Evolutionary conservation across 2,329 filamentous ascomycete genomes (phyloP).

Genomic region (Paraphoma sp.): DNA sequence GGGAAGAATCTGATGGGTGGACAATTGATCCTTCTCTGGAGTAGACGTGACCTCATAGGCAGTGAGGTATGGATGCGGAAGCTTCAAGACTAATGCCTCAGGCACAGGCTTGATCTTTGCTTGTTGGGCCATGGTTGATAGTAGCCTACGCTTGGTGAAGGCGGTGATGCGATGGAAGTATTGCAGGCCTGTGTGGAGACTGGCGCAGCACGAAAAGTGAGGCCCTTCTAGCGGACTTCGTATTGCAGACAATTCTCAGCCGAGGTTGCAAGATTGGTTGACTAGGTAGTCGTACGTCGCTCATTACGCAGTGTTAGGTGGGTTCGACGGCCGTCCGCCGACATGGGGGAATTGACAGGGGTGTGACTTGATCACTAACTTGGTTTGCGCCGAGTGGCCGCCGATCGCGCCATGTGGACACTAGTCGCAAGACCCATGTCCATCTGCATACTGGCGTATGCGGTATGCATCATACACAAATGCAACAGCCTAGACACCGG

Average conservation of each 20-base stretch:
- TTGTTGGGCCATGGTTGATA: slow-evolving; percentile 28
- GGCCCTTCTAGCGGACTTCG: slow-evolving; percentile 8
- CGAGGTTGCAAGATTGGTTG: slow-evolving; percentile 26
- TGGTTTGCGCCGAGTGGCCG: slow-evolving; percentile 27
- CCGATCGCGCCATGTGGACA: slow-evolving; percentile 32
- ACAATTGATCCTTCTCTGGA: slow-evolving; percentile 25
- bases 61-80: slow-evolving; percentile 48
- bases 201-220: slow-evolving; percentile 14
- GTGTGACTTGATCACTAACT: slow-evolving; percentile 4
- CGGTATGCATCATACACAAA: slow-evolving; percentile 10
- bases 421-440: slow-evolving; percentile 16
- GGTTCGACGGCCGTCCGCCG: slow-evolving; percentile 19
- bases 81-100: slow-evolving; percentile 39
- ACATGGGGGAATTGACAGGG: slow-evolving; percentile 5
- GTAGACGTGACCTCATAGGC: slow-evolving; percentile 38
- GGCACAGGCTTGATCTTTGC: slow-evolving; percentile 14
- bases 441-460: slow-evolving; percentile 23
- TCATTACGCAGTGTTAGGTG: slow-evolving; percentile 34
- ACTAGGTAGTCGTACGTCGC: slow-evolving; percentile 9
- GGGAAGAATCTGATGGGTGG: slow-evolving; percentile 27
- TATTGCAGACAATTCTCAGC: slow-evolving; percentile 17
- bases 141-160: slow-evolving; percentile 2
- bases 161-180: not conserved
- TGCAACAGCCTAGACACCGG: slow-evolving; percentile 21
- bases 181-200: not conserved